Base-by-base conservation (phyloP, 176 grass and related monocot genomes). In the Phragmites australis region DNA sequence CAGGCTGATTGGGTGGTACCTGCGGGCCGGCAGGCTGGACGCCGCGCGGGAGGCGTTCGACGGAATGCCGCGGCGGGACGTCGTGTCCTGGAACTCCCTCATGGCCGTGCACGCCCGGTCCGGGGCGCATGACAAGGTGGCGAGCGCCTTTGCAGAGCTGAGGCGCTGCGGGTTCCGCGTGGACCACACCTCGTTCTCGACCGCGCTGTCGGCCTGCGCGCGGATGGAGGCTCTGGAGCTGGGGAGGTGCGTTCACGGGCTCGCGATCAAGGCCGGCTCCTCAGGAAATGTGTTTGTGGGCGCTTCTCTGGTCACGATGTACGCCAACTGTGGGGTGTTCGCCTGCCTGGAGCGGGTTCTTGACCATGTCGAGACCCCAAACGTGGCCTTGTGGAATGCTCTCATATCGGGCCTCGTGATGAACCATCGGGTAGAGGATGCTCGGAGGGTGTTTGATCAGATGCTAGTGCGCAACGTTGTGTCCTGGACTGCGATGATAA, bases 401-500 rank as follows among this genome's bases (percentile, higher is more conserved):
- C 69, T 92, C 3, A 12, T 94, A 34, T 94, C 92, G 4, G 92
- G 92, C n/a, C 76, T 89, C 17, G 63, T 79, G 55, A 30, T 80
- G 59, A 91, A 91, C 76, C 67, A 75, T 17, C 52, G 34, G 61
- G 60, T 89, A 1, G 72, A 56, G 1, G 71, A 89, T 79, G 92
- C 92, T n/a, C 84, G 77, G 52, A 56, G 19, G 78, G 72, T 80
- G 15, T 94, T 94, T 0, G 52, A 89, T 32, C 27, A 10, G 13
- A 94, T 94, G 87, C 68, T 81, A 0, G 65, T 3, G n/a, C 83
- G 77, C 16, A 94, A 94, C 51, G 89, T 94, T 18, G 86, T 94
- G 27, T 84, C 89, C 40, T 94, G 92, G 89, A 94, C 89, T 6
- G 89, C 86, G 27, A 87, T 92, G 92, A 65, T 94, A 42, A 75